Evolutionary conservation across 371 early-diverging fungal species (phyloP), one percentile per base, ranked within the genome.

Genomic region (Actinomucor elegans): DNA sequence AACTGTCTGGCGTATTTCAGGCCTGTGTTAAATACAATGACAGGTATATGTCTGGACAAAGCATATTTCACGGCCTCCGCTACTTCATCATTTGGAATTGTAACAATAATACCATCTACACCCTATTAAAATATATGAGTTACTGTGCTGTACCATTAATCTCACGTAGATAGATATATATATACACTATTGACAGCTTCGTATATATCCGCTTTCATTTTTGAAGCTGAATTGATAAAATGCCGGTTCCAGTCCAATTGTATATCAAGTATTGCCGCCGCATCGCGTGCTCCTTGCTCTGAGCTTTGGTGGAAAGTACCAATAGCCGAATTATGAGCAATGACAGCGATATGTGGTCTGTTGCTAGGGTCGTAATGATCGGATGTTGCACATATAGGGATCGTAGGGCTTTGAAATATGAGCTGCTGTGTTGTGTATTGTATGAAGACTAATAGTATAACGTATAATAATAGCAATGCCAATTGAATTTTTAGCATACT

Each of bases 21-120:
- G 0, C 80, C 80, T 0, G 71, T 61, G 43, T 79, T 77, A 28
- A 69, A 66, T 5, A 75, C 75, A 10, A 79, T 67, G 7, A 79
- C 64, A 17, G 80, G 80, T 33, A 77, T 36, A 2, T 61, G 44
- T 4, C 59, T 42, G 3, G 63, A 54, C 2, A 57, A 40, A 3
- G 71, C 71, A 3, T 70, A 66, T 24, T 67, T 49, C 7, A 77
- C 50, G 10, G 77, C 71, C 12, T 55, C 51, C 17, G 61, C 65
- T 14, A 77, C 54, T 9, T 69, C 65, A 10, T 71, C 48, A 29
- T 67, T 71, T 11, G 77, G 77, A 4, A 79, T 79, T 9, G 77
- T 68, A 27, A 63, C 36, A 40, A 79, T 57, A 18, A 79, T 59
- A 8, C 80, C 80, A 36, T 73, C 77, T n/a, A 63, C 63, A 11